Evolutionary conservation across 2,329 filamentous ascomycete genomes (phyloP).

Genomic region (Fusarium chuoi): DNA sequence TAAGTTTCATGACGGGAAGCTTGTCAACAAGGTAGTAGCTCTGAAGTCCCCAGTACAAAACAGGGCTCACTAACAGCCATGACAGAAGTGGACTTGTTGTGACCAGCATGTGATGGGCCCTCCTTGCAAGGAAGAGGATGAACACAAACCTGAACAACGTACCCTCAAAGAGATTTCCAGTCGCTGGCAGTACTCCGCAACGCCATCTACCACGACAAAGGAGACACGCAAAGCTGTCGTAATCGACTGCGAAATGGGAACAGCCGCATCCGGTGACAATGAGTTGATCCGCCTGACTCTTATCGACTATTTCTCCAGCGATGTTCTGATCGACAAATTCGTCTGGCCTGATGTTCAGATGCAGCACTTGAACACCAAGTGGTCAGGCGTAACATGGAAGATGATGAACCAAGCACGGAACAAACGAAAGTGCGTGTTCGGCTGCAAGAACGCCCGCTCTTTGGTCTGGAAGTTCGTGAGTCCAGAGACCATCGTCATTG

Average conservation of each 20-base stretch:
- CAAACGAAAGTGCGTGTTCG: conserved; percentile 50
- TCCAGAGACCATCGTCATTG: conserved; percentile 59
- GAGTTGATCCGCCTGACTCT: conserved; percentile 63
- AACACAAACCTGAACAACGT: neutral
- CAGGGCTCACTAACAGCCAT: neutral
- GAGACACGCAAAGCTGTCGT: conserved; percentile 49
- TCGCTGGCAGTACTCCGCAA: conserved; percentile 13
- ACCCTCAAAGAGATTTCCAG: neutral
- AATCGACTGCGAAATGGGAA: conserved; percentile 68
- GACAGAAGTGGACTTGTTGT: conserved; percentile 25
- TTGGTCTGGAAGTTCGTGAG: conserved; percentile 57
- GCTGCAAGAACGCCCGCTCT: conserved; percentile 54
- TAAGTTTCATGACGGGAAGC: conserved; percentile 5
- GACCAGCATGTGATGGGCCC: neutral
- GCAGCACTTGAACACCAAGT: conserved; percentile 60
- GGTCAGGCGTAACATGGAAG: conserved; percentile 57
- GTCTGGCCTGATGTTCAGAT: conserved; percentile 60
- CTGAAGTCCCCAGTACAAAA: fast-evolving
- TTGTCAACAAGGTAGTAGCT: neutral
- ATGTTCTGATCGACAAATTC: conserved; percentile 60
- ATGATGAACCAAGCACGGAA: conserved; percentile 52
- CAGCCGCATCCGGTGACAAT: conserved; percentile 53
- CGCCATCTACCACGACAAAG: neutral
- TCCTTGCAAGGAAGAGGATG: conserved; percentile 2
- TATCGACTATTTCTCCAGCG: conserved; percentile 62